Conservation (phyloP, 306 rosid species). For the Lotus japonicus region DNA sequence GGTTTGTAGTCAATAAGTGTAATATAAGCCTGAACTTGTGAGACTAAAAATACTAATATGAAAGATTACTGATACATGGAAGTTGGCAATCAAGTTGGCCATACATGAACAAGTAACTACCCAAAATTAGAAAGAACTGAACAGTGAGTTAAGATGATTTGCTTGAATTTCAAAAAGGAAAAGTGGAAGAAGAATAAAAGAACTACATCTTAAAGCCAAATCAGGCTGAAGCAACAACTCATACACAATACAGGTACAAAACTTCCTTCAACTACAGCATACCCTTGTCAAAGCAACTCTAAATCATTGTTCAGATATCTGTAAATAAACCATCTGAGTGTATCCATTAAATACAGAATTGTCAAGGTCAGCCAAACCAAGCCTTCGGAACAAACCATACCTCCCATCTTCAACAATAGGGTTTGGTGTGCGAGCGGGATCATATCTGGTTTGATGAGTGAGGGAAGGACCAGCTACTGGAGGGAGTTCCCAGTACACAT, state of each 20-base stretch:
- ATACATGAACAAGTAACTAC: neutral
- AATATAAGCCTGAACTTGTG: neutral
- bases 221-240: constrained; percentile 22
- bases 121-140: neutral
- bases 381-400: constrained; percentile 69
- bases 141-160: neutral
- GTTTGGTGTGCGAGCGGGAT: constrained; percentile 81
- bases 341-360: constrained; percentile 89
- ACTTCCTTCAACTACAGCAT: constrained; percentile 23
- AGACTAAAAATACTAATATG: neutral
- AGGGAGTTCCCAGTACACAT: constrained; percentile 97
- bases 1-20: neutral
- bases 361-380: constrained; percentile 69
- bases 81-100: neutral
- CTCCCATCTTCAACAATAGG: constrained; percentile 95
- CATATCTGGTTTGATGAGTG: constrained; percentile 93
- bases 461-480: constrained; percentile 98
- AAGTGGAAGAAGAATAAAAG: neutral
- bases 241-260: constrained; percentile 20
- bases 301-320: constrained; percentile 66
- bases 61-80: neutral
- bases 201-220: constrained; percentile 36
- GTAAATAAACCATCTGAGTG: constrained; percentile 94
- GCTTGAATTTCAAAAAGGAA: constrained; percentile 1
- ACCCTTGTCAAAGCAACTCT: constrained; percentile 28